These are phyloP conservation scores for Phyllosticta ampelicida DNA, from an alignment of 2,329 filamentous ascomycete species.

Conservation along the genomic window DNA sequence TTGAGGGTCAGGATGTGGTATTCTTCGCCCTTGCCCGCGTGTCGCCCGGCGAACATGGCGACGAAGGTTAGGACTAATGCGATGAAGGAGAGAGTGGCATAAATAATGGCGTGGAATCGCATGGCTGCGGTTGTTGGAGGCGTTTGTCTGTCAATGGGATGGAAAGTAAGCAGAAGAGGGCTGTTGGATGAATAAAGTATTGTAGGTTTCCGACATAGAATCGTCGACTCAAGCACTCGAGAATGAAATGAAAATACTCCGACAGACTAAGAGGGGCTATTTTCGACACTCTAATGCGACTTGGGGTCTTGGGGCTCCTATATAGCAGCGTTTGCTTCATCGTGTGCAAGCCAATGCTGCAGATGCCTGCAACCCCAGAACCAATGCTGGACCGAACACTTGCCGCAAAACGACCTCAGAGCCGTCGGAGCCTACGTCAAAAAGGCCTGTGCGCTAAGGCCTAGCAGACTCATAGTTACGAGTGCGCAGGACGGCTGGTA, in stretches of 20 bases:
- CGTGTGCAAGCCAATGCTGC: background rate
- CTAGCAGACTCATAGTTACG: background rate
- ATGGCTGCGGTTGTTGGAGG: conserved; percentile 31
- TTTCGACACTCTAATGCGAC: background rate
- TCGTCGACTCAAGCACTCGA: background rate
- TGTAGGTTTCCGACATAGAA: background rate
- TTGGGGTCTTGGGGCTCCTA: background rate
- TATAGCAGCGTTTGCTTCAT: background rate
- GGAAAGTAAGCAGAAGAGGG: background rate
- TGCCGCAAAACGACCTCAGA: background rate
- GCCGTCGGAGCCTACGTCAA: background rate
- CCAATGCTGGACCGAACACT: background rate
- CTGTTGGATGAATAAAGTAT: background rate
- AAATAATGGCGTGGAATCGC: conserved; percentile 40
- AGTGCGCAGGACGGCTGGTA: background rate
- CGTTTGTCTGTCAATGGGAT: background rate
- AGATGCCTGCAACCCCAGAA: background rate
- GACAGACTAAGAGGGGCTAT: background rate
- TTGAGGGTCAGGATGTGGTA: conserved; percentile 50
- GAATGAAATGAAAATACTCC: background rate
- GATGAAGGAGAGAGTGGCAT: conserved; percentile 39
- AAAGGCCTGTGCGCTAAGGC: background rate
- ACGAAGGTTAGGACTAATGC: conserved; percentile 49
- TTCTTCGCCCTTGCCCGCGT: conserved; percentile 35
- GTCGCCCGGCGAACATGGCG: conserved; percentile 51